A percentile compares a stretch with the other conserved stretches of the same genome.
phyloP scores from a whole-genome alignment of 768 basidiomycete species.

The Tricholoma terreum region DNA sequence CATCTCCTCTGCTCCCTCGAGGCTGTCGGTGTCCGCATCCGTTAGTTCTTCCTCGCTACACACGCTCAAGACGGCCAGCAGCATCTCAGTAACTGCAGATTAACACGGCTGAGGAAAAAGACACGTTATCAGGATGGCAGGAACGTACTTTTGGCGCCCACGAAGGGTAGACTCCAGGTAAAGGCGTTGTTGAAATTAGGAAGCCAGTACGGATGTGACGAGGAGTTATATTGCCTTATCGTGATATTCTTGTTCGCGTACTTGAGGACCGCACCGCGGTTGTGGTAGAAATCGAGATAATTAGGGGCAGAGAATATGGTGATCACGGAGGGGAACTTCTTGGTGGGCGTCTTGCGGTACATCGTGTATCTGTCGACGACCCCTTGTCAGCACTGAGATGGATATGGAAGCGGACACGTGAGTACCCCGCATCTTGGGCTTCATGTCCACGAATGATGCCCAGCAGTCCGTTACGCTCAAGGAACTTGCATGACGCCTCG shows the following conservation, averaged over 20 bases:
- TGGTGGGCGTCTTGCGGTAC: slow-evolving; percentile 92
- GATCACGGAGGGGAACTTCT: slow-evolving; percentile 95
- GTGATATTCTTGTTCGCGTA: slow-evolving; percentile 97
- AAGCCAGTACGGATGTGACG: slow-evolving; percentile 89
- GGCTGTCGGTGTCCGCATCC: slow-evolving; percentile 42
- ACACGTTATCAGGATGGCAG: slow-evolving; percentile 3
- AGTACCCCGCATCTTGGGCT: slow-evolving; percentile 92
- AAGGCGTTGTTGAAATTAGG: slow-evolving; percentile 99
- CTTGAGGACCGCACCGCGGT: slow-evolving; percentile 95
- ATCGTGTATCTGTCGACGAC: slow-evolving; percentile 72
- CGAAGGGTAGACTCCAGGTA: slow-evolving; percentile 97
- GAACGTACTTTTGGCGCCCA: slow-evolving; percentile 91
- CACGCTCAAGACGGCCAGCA: slow-evolving; percentile 89
- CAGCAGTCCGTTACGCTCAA: slow-evolving; percentile 88
- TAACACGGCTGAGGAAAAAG: neutral
- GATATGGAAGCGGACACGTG: slow-evolving; percentile 3
- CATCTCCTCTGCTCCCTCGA: slow-evolving; percentile 33
- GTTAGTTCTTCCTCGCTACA: slow-evolving; percentile 92
- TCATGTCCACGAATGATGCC: slow-evolving; percentile 96
- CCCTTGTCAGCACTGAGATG: neutral
- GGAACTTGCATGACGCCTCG: slow-evolving; percentile 87
- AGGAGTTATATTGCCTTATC: slow-evolving; percentile 81
- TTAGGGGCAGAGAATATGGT: slow-evolving; percentile 98
- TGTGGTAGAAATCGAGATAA: slow-evolving; percentile 95
- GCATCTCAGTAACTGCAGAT: slow-evolving; percentile 88